These are phyloP conservation scores for Nitzschia sp. DNA, from an alignment of 108 stramenopile species.

Conservation along the genomic window DNA sequence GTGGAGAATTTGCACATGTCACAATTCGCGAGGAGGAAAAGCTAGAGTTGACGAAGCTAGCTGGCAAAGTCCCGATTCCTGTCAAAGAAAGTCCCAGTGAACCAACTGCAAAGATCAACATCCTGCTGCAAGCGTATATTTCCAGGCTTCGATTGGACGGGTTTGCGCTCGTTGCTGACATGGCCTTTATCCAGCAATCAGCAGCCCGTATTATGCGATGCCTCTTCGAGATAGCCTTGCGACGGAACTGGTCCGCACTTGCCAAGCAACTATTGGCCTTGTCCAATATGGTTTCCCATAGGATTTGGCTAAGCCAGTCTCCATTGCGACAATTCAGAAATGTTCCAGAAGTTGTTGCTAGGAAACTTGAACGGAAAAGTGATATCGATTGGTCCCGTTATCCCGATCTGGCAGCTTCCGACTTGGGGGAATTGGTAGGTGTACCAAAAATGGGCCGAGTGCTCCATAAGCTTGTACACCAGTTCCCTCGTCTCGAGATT, in stretches of 20 bases:
- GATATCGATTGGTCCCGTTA: conserved; percentile 97
- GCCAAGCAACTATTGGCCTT: conserved; percentile 88
- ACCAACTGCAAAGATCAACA: conserved; percentile 95
- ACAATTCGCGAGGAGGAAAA: conserved; percentile 98
- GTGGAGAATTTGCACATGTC: conserved; percentile 95
- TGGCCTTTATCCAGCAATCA: conserved; percentile 98
- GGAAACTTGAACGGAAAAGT: conserved; percentile 93
- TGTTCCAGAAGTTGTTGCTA: conserved; percentile 88
- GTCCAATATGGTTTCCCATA: conserved; percentile 93
- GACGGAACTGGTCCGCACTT: conserved; percentile 92
- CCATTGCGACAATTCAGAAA: conserved; percentile 96
- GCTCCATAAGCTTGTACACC: conserved; percentile 95
- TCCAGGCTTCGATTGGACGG: conserved; percentile 96
- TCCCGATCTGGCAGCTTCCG: conserved; percentile 89
- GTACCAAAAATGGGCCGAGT: conserved; percentile 97
- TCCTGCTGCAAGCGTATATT: conserved; percentile 98
- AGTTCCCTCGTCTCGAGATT: conserved; percentile 93
- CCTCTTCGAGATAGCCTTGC: conserved; percentile 94
- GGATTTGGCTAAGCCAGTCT: conserved; percentile 94
- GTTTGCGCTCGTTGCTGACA: conserved; percentile 97
- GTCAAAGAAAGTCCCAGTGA: conserved; percentile 95
- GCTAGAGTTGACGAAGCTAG: conserved; percentile 92
- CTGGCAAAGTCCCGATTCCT: conserved; percentile 96
- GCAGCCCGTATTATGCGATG: conserved; percentile 96
- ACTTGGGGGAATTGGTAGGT: conserved; percentile 97